These are phyloP conservation scores for Tilletia walkeri DNA, from an alignment of 1,284 basidiomycete genomes.

Conservation along the genomic window DNA sequence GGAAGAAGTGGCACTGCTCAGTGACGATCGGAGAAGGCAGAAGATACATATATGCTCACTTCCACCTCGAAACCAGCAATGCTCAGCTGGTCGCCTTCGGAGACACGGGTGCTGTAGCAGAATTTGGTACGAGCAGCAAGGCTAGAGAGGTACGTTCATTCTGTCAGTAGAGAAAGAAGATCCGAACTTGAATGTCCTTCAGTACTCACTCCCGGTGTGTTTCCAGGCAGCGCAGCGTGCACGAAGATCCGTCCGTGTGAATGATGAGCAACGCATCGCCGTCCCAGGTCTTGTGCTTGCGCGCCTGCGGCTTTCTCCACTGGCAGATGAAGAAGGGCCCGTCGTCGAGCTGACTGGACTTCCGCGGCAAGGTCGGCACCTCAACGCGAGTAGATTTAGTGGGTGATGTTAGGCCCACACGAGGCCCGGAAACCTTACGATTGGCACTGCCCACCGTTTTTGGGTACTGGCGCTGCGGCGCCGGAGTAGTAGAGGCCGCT, in stretches of 20 bases:
- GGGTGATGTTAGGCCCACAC: not conserved
- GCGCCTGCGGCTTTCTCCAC: constrained; percentile 68
- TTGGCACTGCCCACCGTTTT: too few species aligned
- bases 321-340: constrained; percentile 48
- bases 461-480: not conserved
- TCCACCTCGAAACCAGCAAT: constrained; percentile 27
- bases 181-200: not conserved
- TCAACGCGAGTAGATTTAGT: not conserved
- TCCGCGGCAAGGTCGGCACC: not conserved
- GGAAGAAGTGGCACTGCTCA: not conserved
- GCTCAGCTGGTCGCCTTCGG: constrained; percentile 24
- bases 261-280: constrained; percentile 57
- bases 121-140: not conserved
- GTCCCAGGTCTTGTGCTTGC: constrained; percentile 87
- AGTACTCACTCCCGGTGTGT: constrained; percentile 4
- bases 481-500: not conserved
- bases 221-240: constrained; percentile 39
- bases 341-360: constrained; percentile 15
- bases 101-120: constrained; percentile 16
- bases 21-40: not conserved
- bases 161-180: not conserved
- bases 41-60: constrained; percentile 20
- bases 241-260: constrained; percentile 32
- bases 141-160: not conserved
- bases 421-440: not conserved